phyloP scores from a whole-genome alignment of 306 rosid genomes.

The Corylus avellana region DNA sequence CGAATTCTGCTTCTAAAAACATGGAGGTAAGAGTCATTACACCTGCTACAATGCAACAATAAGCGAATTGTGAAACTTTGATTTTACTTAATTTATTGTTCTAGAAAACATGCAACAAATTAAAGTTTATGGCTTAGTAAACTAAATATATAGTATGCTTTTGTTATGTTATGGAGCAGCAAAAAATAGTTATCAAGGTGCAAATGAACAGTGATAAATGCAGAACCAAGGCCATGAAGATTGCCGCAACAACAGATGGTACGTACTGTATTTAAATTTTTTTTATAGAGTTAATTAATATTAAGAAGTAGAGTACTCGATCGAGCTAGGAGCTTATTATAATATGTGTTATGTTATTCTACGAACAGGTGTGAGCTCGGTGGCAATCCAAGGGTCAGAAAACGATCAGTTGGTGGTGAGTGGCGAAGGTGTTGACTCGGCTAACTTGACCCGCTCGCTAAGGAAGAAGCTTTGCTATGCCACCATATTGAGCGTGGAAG shows the following conservation, averaged over 20 bases:
- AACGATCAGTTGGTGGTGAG: constrained; percentile 31
- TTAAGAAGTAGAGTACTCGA: too few relatives aligned
- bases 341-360: not conserved
- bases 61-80: too few relatives aligned
- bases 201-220: constrained; percentile 24
- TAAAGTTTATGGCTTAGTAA: too few relatives aligned
- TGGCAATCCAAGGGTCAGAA: constrained; percentile 30
- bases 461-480: constrained; percentile 21
- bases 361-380: constrained; percentile 39
- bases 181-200: constrained; percentile 35
- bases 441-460: constrained; percentile 2
- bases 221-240: constrained; percentile 42
- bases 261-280: too few relatives aligned
- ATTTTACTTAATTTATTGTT: too few relatives aligned
- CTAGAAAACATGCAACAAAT: too few relatives aligned
- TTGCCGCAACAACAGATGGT: constrained; percentile 28
- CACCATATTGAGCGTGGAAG: constrained; percentile 1
- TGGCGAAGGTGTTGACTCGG: constrained; percentile 22
- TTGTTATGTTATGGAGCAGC: constrained; percentile 23
- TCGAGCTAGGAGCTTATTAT: too few relatives aligned
- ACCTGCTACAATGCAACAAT: too few relatives aligned
- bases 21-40: too few relatives aligned
- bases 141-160: not conserved
- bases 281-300: too few relatives aligned
- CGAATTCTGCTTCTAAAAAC: too few relatives aligned